Base-by-base conservation (phyloP, 768 basidiomycete genomes). In the Russula compacta region DNA sequence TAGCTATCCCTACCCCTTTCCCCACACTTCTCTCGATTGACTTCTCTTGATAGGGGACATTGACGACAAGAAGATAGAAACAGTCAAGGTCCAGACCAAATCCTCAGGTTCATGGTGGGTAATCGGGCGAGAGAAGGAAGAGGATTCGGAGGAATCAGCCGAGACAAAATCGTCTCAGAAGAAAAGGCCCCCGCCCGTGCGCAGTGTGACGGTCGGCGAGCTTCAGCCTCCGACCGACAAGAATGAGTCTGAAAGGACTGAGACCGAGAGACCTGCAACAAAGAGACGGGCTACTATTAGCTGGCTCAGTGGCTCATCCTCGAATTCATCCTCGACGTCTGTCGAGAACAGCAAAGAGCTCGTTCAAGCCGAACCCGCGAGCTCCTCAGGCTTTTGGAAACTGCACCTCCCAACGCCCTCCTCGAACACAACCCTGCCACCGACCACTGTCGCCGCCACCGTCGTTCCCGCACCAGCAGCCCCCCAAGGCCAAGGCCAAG, bases 11-110 rank as follows among this genome's bases (percentile, higher is more conserved):
- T 61, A 21, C 33, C 39, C 49, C 9, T 24, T 8, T 15, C 33
- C 40, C 8, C 15, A 38, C 43, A 6, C 8, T 6, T 14, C 46
- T 14, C 2, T 19, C 24, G 14, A 46, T 38, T 60, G 53, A 52
- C 24, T 33, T 29, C 7, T 59, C 47, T 36, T 32, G 55, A 38
- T 63, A 90, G 88, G 88, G 88, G 78, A 81, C 15, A 83, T 90
- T 46, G 87, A 89, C 61, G 64, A 73, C 4, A 70, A 76, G 54
- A 77, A 75, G 63, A 87, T 82, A 4, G 83, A 85, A 67, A 74
- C 84, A 0, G 81, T 87, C 61, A 81, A 83, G 62, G 78, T 86
- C 53, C 76, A 82, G 56, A 76, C 76, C 39, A 79, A 78, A 65
- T 74, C 78, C 7, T 75, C 77, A 14, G 80, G 81, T 36, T 71